phyloP scores from a whole-genome alignment of 257 asterid species.

The Solanum tarapatanum region DNA sequence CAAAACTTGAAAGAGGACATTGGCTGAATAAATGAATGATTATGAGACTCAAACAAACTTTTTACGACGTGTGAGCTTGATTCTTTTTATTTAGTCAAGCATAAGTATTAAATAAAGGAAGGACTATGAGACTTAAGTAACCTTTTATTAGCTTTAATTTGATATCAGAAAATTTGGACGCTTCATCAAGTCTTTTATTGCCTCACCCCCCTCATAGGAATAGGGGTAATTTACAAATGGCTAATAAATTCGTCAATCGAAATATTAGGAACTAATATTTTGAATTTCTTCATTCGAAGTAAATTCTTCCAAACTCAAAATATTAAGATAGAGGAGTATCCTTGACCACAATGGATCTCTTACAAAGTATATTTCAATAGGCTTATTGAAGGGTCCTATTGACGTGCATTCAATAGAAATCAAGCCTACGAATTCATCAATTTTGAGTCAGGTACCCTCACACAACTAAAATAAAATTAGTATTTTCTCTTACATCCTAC shows the following conservation, averaged over 20 bases:
- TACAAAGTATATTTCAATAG: not conserved
- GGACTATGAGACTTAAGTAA: not conserved
- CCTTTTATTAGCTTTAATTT: not conserved
- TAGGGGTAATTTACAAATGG: not conserved
- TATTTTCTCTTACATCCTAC: not conserved
- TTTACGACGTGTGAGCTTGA: not conserved
- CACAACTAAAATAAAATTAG: not conserved
- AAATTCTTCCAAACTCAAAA: not conserved
- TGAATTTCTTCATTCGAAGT: not conserved
- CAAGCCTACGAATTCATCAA: not conserved
- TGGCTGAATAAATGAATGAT: not conserved
- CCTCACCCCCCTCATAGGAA: not conserved
- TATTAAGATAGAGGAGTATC: not conserved
- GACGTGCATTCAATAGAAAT: not conserved
- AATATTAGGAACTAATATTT: not conserved
- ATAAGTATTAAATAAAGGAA: not conserved
- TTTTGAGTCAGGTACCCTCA: not conserved
- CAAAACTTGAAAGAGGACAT: not conserved
- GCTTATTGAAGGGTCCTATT: not conserved
- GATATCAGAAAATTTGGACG: not conserved
- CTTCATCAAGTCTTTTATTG: not conserved
- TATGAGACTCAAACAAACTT: not conserved
- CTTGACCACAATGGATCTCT: not conserved
- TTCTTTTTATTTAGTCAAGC: not conserved
- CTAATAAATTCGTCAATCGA: not conserved